Evolutionary conservation across 2,329 filamentous ascomycete species (phyloP).

Genomic region (Anthostomella pinea): DNA sequence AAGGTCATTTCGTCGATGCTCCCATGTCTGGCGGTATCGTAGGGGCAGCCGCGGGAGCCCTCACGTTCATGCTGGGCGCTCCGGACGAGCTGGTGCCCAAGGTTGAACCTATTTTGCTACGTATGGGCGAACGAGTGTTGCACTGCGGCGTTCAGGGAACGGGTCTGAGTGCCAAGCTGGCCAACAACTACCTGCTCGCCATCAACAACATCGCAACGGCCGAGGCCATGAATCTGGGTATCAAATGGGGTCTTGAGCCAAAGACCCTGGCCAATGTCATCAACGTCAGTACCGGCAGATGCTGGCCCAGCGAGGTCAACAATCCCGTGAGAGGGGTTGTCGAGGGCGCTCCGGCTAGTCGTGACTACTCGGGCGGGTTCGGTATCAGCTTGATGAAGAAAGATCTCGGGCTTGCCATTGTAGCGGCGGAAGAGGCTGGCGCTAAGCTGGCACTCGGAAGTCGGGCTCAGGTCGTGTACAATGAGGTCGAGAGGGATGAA

Average conservation of each 20-base stretch:
- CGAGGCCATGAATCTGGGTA: conserved; percentile 65
- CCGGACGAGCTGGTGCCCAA: conserved; percentile 58
- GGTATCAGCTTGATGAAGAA: conserved; percentile 78
- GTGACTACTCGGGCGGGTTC: conserved; percentile 77
- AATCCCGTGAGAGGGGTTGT: conserved; percentile 89
- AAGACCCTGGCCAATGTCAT: conserved; percentile 76
- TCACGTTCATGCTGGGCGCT: conserved; percentile 94
- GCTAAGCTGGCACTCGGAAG: conserved; percentile 64
- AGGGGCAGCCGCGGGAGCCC: conserved; percentile 78
- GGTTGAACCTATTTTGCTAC: conserved; percentile 65
- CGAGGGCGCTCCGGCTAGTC: conserved; percentile 68
- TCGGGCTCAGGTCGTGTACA: conserved; percentile 65
- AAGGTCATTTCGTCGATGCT: conserved; percentile 84
- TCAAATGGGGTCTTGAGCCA: conserved; percentile 58
- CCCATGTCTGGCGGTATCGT: conserved; percentile 97
- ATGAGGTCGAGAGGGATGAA: conserved; percentile 59
- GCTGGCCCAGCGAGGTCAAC: conserved; percentile 95
- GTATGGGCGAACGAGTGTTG: conserved; percentile 84
- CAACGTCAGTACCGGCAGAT: conserved; percentile 89
- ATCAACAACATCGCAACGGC: conserved; percentile 80
- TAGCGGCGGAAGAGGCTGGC: conserved; percentile 66
- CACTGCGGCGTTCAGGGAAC: conserved; percentile 83
- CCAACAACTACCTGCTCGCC: conserved; percentile 95
- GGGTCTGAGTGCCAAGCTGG: conserved; percentile 87
- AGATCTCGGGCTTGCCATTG: conserved; percentile 69